Evolutionary conservation across 371 early-diverging fungal genomes (phyloP).

Genomic region (Mortierella sp.): DNA sequence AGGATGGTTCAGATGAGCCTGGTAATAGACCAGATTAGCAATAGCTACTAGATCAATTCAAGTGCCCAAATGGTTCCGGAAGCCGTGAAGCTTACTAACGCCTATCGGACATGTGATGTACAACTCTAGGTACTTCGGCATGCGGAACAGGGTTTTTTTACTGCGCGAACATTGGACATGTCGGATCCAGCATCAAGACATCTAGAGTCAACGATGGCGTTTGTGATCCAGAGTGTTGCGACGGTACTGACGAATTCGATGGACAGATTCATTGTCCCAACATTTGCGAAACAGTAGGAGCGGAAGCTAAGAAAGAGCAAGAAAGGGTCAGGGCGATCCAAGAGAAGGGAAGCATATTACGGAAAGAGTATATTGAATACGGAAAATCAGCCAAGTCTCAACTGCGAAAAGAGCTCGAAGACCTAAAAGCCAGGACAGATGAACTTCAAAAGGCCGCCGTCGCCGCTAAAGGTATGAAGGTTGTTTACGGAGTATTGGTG

Average conservation of each 20-base stretch:
- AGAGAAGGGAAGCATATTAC: constrained; percentile 45
- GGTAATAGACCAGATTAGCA: constrained; percentile 63
- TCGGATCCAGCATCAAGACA: constrained; percentile 75
- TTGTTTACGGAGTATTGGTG: background rate
- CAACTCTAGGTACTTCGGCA: constrained; percentile 88
- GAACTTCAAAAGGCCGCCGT: constrained; percentile 57
- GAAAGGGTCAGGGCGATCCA: constrained; percentile 29
- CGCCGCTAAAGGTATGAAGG: constrained; percentile 51
- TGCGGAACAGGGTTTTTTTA: constrained; percentile 85
- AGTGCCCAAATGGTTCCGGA: background rate
- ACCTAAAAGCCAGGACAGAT: constrained; percentile 48
- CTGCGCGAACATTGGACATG: constrained; percentile 88
- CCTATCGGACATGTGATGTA: background rate
- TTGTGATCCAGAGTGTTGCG: constrained; percentile 95
- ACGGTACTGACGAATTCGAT: constrained; percentile 90
- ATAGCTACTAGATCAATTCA: too few species aligned
- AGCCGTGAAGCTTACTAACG: too few species aligned
- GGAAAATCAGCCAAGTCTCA: constrained; percentile 51
- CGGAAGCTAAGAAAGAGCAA: constrained; percentile 20
- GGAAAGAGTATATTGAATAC: constrained; percentile 56
- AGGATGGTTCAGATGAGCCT: constrained; percentile 96
- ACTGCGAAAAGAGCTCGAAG: constrained; percentile 53
- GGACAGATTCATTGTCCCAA: constrained; percentile 75
- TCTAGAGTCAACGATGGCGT: constrained; percentile 95
- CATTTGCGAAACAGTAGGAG: constrained; percentile 71